Conservation (phyloP, 176 grass and related monocot species). For the Zoysia pacifica region DNA sequence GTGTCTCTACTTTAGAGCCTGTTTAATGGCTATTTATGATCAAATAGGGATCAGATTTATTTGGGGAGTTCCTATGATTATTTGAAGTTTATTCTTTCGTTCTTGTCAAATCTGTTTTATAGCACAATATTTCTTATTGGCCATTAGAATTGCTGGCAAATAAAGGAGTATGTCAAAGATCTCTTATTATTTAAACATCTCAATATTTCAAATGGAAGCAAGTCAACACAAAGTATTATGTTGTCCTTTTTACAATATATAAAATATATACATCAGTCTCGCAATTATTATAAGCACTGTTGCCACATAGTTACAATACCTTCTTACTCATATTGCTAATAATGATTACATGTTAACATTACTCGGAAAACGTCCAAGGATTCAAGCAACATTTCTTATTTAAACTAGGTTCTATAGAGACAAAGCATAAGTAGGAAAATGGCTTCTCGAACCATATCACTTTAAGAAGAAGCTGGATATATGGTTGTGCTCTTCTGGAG, state of each 20-base stretch:
- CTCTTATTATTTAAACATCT: not conserved
- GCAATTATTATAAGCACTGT: conserved; percentile 15
- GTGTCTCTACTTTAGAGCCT: conserved; percentile 7
- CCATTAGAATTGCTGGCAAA: not conserved
- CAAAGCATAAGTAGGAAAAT: conserved; percentile 23
- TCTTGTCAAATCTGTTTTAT: too few species aligned
- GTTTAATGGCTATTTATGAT: not conserved
- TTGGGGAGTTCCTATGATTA: not conserved
- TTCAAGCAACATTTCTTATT: conserved; percentile 41
- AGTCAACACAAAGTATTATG: not conserved
- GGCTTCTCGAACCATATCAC: not conserved
- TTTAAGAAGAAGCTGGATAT: conserved; percentile 49
- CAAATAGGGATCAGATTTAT: not conserved
- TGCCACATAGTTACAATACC: conserved; percentile 9
- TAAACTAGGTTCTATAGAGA: conserved; percentile 25
- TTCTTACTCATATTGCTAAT: conserved; percentile 36
- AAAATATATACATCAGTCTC: conserved; percentile 18
- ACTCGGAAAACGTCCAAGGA: conserved; percentile 5
- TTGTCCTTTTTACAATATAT: conserved; percentile 11
- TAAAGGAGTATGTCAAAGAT: not conserved
- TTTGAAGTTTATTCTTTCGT: not conserved
- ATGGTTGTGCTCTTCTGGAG: conserved; percentile 74
- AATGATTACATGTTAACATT: conserved; percentile 13
- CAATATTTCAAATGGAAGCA: not conserved
- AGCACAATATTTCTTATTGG: not conserved